Evolutionary conservation across 2,329 filamentous ascomycete species (phyloP).

Genomic region (Neurospora sp.): DNA sequence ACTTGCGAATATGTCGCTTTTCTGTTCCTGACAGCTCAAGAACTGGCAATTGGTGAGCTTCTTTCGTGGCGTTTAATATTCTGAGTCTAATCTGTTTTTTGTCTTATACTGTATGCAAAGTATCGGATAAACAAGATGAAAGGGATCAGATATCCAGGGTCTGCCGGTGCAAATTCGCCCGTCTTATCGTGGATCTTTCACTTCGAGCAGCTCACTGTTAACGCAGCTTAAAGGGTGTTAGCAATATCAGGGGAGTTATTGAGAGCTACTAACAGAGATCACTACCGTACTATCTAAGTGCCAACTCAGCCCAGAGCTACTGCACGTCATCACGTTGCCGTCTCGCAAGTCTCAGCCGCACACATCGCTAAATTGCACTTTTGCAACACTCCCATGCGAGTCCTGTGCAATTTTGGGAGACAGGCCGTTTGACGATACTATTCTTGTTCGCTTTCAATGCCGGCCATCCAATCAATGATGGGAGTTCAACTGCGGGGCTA

Average conservation of each 20-base stretch:
- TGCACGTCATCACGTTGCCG: no score
- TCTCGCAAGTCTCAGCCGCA: background rate
- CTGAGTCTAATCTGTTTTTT: background rate
- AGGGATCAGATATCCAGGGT: background rate
- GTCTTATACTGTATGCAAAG: background rate
- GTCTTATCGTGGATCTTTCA: background rate
- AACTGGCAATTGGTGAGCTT: background rate
- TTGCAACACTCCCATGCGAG: background rate
- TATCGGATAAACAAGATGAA: background rate
- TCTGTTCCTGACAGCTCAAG: background rate
- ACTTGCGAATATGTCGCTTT: background rate
- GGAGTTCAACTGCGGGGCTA: background rate
- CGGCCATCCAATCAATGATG: background rate
- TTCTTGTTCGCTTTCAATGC: background rate
- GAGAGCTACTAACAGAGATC: background rate
- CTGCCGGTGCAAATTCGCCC: background rate
- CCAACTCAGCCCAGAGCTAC: background rate
- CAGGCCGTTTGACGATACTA: background rate
- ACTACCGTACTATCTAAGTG: background rate
- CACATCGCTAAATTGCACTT: background rate
- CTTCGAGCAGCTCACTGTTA: background rate
- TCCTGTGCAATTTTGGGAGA: background rate
- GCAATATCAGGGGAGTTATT: fast-evolving
- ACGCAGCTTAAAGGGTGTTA: background rate
- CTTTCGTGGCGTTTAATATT: background rate